A percentile compares a stretch with the other conserved stretches of the same genome.
These are phyloP conservation scores for Populus hybrid DNA, from an alignment of 441 rosid species.

Conservation along the genomic window DNA sequence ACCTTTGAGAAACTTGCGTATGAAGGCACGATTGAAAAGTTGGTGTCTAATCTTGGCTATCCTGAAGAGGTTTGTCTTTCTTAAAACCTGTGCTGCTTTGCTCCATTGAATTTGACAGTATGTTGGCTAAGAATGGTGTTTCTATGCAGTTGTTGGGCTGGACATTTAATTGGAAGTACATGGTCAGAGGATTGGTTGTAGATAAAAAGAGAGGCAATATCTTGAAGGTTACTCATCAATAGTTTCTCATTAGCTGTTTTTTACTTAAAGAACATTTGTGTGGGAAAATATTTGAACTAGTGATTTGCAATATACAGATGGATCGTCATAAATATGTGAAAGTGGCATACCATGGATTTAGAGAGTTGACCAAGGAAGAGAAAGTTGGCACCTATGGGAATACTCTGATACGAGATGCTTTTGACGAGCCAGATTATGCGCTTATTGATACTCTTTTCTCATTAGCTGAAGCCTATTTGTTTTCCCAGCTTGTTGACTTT, in stretches of 20 bases:
- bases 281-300: conserved; percentile 5
- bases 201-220: conserved; percentile 98
- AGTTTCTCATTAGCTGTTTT: not conserved
- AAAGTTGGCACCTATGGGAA: conserved; percentile 84
- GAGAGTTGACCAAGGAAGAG: conserved; percentile 86
- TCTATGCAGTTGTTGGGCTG: conserved; percentile 62
- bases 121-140: conserved; percentile 17
- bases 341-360: conserved; percentile 98
- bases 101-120: not conserved
- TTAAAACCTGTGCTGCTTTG: not conserved
- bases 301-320: conserved; percentile 55
- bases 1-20: conserved; percentile 96
- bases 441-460: conserved; percentile 96
- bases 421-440: conserved; percentile 95
- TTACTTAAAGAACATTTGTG: not conserved
- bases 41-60: conserved; percentile 89
- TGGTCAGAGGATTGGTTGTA: conserved; percentile 97
- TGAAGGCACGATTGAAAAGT: conserved; percentile 80
- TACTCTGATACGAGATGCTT: conserved; percentile 83
- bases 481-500: conserved; percentile 95
- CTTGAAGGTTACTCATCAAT: conserved; percentile 56
- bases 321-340: conserved; percentile 97
- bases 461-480: conserved; percentile 90
- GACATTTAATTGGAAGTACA: conserved; percentile 93
- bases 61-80: conserved; percentile 72